These are phyloP conservation scores for Epichloe sibirici DNA, from an alignment of 2,329 filamentous ascomycete genomes.

Conservation along the genomic window DNA sequence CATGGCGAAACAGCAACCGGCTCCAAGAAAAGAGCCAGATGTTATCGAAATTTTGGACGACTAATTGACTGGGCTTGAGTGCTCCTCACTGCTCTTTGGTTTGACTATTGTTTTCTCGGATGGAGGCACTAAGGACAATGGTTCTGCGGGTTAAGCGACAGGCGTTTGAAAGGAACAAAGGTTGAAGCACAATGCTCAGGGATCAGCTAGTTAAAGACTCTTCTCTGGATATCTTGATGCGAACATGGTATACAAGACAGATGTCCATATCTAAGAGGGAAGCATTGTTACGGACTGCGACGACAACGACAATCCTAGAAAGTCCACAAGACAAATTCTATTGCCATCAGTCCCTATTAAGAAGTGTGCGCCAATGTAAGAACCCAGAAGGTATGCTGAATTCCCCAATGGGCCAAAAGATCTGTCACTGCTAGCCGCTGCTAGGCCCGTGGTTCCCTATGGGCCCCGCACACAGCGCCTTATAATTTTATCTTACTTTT, in stretches of 20 bases:
- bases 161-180: background rate
- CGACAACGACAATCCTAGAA: background rate
- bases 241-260: background rate
- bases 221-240: background rate
- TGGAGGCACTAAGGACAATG: background rate
- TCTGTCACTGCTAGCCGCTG: background rate
- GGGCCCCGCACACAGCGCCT: too few relatives aligned
- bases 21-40: background rate
- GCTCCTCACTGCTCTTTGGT: too few relatives aligned
- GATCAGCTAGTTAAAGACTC: background rate
- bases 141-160: background rate
- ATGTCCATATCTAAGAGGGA: background rate
- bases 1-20: background rate
- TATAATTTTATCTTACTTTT: too few relatives aligned
- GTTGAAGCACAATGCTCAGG: too few relatives aligned
- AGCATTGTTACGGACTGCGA: background rate
- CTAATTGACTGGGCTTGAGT: background rate
- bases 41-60: slow-evolving; percentile 20
- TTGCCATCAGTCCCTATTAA: too few relatives aligned
- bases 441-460: too few relatives aligned
- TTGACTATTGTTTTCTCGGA: background rate
- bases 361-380: too few relatives aligned
- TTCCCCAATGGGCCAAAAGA: too few relatives aligned
- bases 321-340: too few relatives aligned
- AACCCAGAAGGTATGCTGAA: too few relatives aligned